These are phyloP conservation scores for Alloteropsis semialata DNA, from an alignment of 176 grass and related monocot species.

Conservation along the genomic window DNA sequence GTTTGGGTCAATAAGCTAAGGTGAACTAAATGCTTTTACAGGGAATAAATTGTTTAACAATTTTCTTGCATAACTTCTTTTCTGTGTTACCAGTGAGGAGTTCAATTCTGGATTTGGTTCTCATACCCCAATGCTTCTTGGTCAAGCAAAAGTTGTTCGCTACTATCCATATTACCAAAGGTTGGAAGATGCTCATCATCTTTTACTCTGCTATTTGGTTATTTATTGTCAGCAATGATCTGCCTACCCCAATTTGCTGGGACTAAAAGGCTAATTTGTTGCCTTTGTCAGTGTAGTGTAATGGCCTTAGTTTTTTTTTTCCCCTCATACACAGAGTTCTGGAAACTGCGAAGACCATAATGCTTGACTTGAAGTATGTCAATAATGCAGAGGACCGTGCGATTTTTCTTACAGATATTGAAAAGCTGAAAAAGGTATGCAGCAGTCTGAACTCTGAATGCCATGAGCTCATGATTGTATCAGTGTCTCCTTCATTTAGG, in stretches of 20 bases:
- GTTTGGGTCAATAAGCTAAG: slow-evolving; percentile 98
- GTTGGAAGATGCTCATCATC: slow-evolving; percentile 26
- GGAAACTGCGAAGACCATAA: slow-evolving; percentile 75
- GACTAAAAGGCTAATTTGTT: not conserved
- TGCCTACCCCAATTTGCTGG: not conserved
- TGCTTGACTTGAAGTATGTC: slow-evolving; percentile 75
- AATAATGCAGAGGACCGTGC: slow-evolving; percentile 83
- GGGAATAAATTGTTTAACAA: slow-evolving; percentile 24
- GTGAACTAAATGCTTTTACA: slow-evolving; percentile 37
- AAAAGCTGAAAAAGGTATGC: slow-evolving; percentile 71
- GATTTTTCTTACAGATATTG: slow-evolving; percentile 75
- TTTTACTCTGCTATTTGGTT: slow-evolving; percentile 23
- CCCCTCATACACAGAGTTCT: slow-evolving; percentile 60
- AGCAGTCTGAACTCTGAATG: slow-evolving; percentile 1
- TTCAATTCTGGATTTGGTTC: slow-evolving; percentile 99
- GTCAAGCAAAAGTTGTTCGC: slow-evolving; percentile 92
- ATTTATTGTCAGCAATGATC: slow-evolving; percentile 19
- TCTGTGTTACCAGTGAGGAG: slow-evolving; percentile 69
- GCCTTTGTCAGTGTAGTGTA: not conserved
- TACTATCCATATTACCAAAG: slow-evolving; percentile 92
- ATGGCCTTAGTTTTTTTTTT: slow-evolving; percentile 35
- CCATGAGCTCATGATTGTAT: slow-evolving; percentile 15
- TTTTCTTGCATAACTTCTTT: slow-evolving; percentile 31
- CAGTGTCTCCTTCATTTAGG: not conserved
- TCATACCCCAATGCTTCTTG: slow-evolving; percentile 95